phyloP scores from a whole-genome alignment of 768 basidiomycete species.

The Leccinum aurantiacum region DNA sequence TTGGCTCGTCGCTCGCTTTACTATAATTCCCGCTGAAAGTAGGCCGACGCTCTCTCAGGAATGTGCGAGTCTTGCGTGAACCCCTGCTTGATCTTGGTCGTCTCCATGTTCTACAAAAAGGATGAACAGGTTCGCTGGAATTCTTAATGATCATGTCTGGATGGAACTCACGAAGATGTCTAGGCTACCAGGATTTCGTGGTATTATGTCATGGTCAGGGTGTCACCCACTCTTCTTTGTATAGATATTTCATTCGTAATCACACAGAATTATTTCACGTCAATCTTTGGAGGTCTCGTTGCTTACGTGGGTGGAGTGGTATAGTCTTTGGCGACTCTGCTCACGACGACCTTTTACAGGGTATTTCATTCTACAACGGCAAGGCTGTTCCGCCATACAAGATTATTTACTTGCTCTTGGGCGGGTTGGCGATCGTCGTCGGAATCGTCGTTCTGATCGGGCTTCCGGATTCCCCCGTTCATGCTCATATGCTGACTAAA shows the following conservation, averaged over 20 bases:
- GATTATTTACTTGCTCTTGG: constrained; percentile 60
- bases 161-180: constrained; percentile 3
- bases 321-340: neutral
- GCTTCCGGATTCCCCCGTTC: constrained; percentile 66
- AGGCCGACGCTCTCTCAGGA: constrained; percentile 35
- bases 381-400: constrained; percentile 53
- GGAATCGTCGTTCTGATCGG: constrained; percentile 56
- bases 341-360: constrained; percentile 33
- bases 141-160: neutral
- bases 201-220: constrained; percentile 64
- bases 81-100: constrained; percentile 59
- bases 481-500: constrained; percentile 52
- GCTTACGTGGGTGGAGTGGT: constrained; percentile 47
- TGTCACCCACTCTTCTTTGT: neutral
- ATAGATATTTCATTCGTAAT: neutral
- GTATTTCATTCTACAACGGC: constrained; percentile 55
- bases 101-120: constrained; percentile 71
- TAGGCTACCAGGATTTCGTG: constrained; percentile 59
- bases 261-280: constrained; percentile 55
- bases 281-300: constrained; percentile 61
- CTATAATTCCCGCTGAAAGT: neutral
- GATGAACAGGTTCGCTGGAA: constrained; percentile 49
- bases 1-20: neutral
- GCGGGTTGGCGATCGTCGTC: constrained; percentile 58
- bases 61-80: constrained; percentile 70